Conservation (phyloP, 2,329 filamentous ascomycete genomes). For the Calonectria pauciramosa region DNA sequence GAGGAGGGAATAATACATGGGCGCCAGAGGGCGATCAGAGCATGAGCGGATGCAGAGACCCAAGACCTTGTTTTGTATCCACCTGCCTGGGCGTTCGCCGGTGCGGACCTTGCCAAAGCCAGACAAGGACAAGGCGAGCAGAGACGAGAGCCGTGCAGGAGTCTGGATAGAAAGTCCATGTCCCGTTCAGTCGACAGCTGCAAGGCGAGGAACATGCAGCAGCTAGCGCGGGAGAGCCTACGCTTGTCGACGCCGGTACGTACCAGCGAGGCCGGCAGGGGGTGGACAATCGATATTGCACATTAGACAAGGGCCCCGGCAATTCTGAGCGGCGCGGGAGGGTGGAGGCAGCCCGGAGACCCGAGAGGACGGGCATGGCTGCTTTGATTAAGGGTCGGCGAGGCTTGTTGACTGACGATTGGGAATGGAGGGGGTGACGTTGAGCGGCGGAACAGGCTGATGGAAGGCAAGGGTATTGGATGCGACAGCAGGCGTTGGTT, state of each 20-base stretch:
- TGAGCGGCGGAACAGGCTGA: slow-evolving; percentile 26
- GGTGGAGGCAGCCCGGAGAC: slow-evolving; percentile 43
- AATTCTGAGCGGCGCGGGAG: slow-evolving; percentile 38
- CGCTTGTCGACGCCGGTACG: slow-evolving; percentile 28
- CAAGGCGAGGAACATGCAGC: slow-evolving; percentile 31
- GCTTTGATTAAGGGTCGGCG: slow-evolving; percentile 49
- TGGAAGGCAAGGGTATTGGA: slow-evolving; percentile 21
- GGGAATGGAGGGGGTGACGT: slow-evolving; percentile 30
- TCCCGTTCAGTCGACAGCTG: slow-evolving; percentile 32
- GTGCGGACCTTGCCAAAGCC: slow-evolving; percentile 36
- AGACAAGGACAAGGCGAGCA: slow-evolving; percentile 36
- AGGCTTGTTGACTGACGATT: slow-evolving; percentile 43
- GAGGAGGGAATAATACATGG: slow-evolving; percentile 34
- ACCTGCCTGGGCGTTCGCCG: slow-evolving; percentile 36
- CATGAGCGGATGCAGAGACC: slow-evolving; percentile 40
- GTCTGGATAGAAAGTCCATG: slow-evolving; percentile 4
- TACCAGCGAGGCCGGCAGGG: slow-evolving; percentile 23
- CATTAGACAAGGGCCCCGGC: slow-evolving; percentile 33
- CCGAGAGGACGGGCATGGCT: slow-evolving; percentile 45
- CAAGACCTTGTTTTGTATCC: slow-evolving; percentile 42
- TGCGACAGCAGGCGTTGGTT: slow-evolving; percentile 22
- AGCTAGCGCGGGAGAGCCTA: slow-evolving; percentile 24
- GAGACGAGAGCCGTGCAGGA: slow-evolving; percentile 40
- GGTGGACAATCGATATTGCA: slow-evolving; percentile 27
- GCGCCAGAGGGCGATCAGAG: slow-evolving; percentile 43